Percentiles rank a stretch among this genome's conserved stretches.
phyloP scores from a whole-genome alignment of 768 basidiomycete species.

The Lactarius hatsudake region DNA sequence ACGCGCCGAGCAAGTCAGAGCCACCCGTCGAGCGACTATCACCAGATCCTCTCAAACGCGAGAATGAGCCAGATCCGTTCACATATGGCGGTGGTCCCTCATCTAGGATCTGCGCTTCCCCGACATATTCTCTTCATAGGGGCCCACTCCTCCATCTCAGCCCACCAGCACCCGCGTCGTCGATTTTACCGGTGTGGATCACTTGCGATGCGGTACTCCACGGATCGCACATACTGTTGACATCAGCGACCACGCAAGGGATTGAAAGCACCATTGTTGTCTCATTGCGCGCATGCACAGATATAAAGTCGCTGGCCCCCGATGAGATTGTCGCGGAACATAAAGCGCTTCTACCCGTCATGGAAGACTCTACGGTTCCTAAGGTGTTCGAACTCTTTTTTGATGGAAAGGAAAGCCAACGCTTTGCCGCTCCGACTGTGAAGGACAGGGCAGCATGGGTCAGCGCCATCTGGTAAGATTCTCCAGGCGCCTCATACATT shows the following conservation, averaged over 20 bases:
- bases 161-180: constrained; percentile 28
- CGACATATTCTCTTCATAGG: constrained; percentile 27
- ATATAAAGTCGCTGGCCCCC: constrained; percentile 57
- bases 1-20: constrained; percentile 15
- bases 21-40: neutral
- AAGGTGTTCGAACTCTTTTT: constrained; percentile 67
- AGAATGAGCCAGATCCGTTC: constrained; percentile 8
- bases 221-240: constrained; percentile 44
- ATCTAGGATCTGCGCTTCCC: constrained; percentile 27
- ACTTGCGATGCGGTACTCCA: constrained; percentile 43
- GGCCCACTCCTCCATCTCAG: constrained; percentile 53
- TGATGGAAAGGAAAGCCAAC: constrained; percentile 49
- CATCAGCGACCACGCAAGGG: constrained; percentile 44
- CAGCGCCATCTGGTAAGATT: constrained; percentile 64
- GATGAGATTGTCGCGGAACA: constrained; percentile 46
- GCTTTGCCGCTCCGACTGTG: constrained; percentile 59
- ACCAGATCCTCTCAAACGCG: neutral
- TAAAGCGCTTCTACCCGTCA: constrained; percentile 39
- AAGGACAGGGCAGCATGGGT: constrained; percentile 72
- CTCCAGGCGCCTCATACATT: neutral
- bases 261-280: constrained; percentile 47
- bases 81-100: constrained; percentile 2
- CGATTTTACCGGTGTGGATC: constrained; percentile 47
- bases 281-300: constrained; percentile 50
- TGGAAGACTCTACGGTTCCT: constrained; percentile 40